Percentiles rank a stretch among this genome's conserved stretches.
These are phyloP conservation scores for Carex littledalei DNA, from an alignment of 176 grass and related monocot species.

Conservation along the genomic window DNA sequence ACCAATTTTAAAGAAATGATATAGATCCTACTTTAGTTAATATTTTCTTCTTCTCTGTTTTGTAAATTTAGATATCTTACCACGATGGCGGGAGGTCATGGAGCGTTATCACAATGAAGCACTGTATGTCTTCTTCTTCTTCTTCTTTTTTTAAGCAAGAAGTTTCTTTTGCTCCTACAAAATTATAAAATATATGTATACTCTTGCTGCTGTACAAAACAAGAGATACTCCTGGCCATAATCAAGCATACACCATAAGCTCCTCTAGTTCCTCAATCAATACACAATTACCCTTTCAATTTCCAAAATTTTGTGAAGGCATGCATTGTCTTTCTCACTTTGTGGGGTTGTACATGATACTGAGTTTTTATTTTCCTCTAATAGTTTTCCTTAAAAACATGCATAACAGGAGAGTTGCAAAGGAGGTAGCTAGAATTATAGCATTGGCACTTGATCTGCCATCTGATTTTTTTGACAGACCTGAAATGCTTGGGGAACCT, in stretches of 20 bases:
- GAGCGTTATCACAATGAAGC: constrained; percentile 82
- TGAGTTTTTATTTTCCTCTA: constrained; percentile 5
- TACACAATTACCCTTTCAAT: background rate
- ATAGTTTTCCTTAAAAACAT: constrained; percentile 2
- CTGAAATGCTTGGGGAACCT: constrained; percentile 75
- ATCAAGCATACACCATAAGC: background rate
- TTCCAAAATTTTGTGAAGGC: background rate
- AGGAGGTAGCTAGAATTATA: constrained; percentile 74
- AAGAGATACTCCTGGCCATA: background rate
- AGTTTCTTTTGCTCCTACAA: background rate
- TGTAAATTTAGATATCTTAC: constrained; percentile 57
- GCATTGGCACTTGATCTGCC: constrained; percentile 80
- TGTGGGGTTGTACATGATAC: background rate
- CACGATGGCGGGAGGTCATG: constrained; percentile 77
- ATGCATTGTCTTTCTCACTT: background rate
- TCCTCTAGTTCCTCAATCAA: background rate
- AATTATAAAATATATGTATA: background rate
- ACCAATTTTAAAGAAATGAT: background rate
- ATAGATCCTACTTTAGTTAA: constrained; percentile 11
- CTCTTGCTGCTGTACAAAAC: background rate
- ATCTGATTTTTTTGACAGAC: constrained; percentile 61
- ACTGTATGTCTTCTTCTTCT: constrained; percentile 53
- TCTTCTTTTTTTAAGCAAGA: background rate
- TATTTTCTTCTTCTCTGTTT: constrained; percentile 10
- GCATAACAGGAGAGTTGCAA: constrained; percentile 63